Conservation (phyloP, 441 rosid species). For the Capsella rubella region DNA sequence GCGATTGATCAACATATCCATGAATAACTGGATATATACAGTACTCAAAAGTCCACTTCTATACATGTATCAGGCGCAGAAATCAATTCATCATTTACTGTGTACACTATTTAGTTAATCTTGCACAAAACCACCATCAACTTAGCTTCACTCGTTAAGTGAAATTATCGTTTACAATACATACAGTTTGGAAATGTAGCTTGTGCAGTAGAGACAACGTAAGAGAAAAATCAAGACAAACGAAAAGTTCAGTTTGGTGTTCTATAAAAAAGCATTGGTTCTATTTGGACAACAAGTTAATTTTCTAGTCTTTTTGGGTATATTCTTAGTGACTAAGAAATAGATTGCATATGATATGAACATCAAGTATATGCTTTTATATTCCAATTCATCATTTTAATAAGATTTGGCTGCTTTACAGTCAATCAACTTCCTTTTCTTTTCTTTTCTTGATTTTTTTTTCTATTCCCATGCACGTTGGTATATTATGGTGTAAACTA, state of each 20-base stretch:
- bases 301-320: constrained; percentile 26
- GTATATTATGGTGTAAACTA: constrained; percentile 29
- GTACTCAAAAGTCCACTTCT: neutral
- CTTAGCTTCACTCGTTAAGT: neutral
- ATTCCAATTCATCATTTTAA: constrained; percentile 12
- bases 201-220: neutral
- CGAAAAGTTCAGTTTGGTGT: neutral
- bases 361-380: constrained; percentile 32
- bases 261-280: neutral
- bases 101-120: neutral
- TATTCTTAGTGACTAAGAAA: constrained; percentile 49
- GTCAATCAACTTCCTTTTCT: constrained; percentile 17
- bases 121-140: neutral
- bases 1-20: constrained; percentile 3
- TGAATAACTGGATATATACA: neutral
- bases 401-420: constrained; percentile 41
- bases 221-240: neutral
- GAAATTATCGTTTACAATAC: neutral
- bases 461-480: constrained; percentile 42
- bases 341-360: constrained; percentile 18
- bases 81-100: neutral
- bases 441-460: neutral
- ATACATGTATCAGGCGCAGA: neutral
- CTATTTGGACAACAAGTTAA: neutral
- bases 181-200: neutral